phyloP scores from a whole-genome alignment of 805 yeast genomes.

The Saccharomycopsis fodiens region DNA sequence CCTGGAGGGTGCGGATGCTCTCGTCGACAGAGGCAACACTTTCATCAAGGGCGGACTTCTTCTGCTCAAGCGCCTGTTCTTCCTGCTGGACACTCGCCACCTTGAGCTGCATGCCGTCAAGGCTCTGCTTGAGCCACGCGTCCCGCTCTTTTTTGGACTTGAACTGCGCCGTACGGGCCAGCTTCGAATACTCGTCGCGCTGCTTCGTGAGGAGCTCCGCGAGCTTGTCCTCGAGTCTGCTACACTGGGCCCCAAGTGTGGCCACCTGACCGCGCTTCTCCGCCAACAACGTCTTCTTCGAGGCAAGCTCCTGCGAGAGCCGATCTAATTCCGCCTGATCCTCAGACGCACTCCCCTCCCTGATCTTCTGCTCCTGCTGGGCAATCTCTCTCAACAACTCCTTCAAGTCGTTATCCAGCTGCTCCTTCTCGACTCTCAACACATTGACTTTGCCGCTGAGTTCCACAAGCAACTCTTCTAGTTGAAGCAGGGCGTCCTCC shows the following conservation, averaged over 20 bases:
- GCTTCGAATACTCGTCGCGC: constrained; percentile 57
- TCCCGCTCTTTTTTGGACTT: constrained; percentile 51
- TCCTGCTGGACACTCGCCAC: constrained; percentile 26
- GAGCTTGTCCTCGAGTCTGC: constrained; percentile 32
- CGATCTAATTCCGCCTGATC: constrained; percentile 21
- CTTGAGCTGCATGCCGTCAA: constrained; percentile 30
- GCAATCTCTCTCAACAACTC: constrained; percentile 44
- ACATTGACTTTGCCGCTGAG: constrained; percentile 44
- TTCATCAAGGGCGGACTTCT: constrained; percentile 19
- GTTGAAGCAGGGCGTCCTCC: constrained; percentile 41
- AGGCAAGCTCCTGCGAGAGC: constrained; percentile 23
- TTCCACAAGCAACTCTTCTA: constrained; percentile 39
- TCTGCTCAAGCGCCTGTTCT: constrained; percentile 20
- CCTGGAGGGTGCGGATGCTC: constrained; percentile 30
- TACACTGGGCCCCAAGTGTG: constrained; percentile 34
- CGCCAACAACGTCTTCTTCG: constrained; percentile 24
- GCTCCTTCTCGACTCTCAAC: constrained; percentile 47
- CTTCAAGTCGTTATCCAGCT: constrained; percentile 41
- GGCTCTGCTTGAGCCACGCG: constrained; percentile 52
- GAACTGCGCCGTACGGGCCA: constrained; percentile 61
- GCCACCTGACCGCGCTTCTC: constrained; percentile 33
- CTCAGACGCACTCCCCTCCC: constrained; percentile 25
- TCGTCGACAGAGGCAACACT: constrained; percentile 25
- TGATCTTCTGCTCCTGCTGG: constrained; percentile 38
- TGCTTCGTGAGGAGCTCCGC: constrained; percentile 42